Percentiles rank a stretch among this genome's conserved stretches.
Conservation (phyloP, 1,139 yeast species). For the Kodamaea fungicola region DNA sequence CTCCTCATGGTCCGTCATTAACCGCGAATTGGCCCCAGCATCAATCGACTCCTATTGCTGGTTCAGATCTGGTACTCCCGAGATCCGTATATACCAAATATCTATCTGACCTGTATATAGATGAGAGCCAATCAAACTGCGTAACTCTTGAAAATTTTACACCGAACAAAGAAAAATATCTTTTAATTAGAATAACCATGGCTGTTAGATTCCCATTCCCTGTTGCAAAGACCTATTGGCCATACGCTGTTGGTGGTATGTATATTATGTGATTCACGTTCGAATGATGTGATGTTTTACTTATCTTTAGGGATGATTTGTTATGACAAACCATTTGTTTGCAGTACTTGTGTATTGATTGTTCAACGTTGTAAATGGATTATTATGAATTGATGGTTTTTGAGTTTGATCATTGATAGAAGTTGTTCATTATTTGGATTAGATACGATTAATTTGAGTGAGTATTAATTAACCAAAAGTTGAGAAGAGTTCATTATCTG, state of each 20-base stretch:
- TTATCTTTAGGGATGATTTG: too few species aligned
- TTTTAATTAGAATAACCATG: conserved; percentile 9
- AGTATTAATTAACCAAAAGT: too few species aligned
- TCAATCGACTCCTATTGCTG: conserved; percentile 19
- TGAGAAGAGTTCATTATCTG: too few species aligned
- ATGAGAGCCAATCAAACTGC: not conserved
- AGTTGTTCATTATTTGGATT: too few species aligned
- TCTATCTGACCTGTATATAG: not conserved
- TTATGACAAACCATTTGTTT: too few species aligned
- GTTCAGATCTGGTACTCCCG: conserved; percentile 37
- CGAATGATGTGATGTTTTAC: too few species aligned
- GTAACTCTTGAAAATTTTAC: conserved; percentile 1
- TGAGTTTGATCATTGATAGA: too few species aligned
- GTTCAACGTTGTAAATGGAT: too few species aligned
- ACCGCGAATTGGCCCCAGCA: conserved; percentile 17
- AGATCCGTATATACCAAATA: conserved; percentile 38
- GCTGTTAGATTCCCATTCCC: conserved; percentile 42
- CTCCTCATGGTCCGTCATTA: conserved; percentile 22
- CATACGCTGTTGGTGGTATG: conserved; percentile 52
- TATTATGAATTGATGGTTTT: too few species aligned
- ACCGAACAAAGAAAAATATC: not conserved
- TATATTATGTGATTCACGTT: conserved; percentile 11
- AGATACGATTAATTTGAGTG: too few species aligned
- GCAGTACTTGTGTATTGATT: too few species aligned
- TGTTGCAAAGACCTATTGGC: conserved; percentile 47